Evolutionary conservation across 805 yeast genomes (phyloP).

Genomic region (Monosporozyma aerobia): DNA sequence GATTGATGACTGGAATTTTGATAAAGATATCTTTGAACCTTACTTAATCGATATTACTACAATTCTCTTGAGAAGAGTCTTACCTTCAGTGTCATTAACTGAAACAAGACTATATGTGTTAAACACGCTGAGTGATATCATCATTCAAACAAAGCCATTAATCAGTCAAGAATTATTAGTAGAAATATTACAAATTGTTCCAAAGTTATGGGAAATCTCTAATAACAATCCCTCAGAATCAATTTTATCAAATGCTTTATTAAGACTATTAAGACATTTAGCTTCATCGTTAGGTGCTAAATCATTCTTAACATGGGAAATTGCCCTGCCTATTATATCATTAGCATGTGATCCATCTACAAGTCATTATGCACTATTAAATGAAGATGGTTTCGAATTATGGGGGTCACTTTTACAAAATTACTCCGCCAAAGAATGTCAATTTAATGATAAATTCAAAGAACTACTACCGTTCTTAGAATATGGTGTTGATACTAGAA

Average conservation of each 20-base stretch:
- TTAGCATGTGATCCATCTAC: constrained; percentile 55
- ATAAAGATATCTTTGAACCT: constrained; percentile 57
- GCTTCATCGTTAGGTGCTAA: constrained; percentile 47
- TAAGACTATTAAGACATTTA: constrained; percentile 50
- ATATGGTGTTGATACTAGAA: constrained; percentile 54
- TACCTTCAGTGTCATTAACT: constrained; percentile 45
- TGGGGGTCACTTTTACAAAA: constrained; percentile 68
- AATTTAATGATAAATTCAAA: constrained; percentile 32
- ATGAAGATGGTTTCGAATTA: constrained; percentile 81
- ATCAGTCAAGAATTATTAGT: constrained; percentile 43
- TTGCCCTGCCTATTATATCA: constrained; percentile 56
- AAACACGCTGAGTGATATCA: constrained; percentile 53
- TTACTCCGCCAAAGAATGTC: constrained; percentile 35
- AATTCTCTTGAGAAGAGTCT: constrained; percentile 37
- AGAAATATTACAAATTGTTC: constrained; percentile 50
- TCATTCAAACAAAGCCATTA: constrained; percentile 57
- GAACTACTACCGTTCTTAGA: constrained; percentile 43
- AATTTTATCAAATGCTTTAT: constrained; percentile 41
- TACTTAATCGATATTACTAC: constrained; percentile 46
- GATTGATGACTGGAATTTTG: constrained; percentile 82
- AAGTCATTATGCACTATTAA: constrained; percentile 44
- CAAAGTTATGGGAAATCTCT: constrained; percentile 65
- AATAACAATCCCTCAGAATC: constrained; percentile 24
- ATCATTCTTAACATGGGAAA: constrained; percentile 40
- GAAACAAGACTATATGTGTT: constrained; percentile 73